Evolutionary conservation across 2,329 filamentous ascomycete genomes (phyloP).

Genomic region (Ilyonectria destructans): DNA sequence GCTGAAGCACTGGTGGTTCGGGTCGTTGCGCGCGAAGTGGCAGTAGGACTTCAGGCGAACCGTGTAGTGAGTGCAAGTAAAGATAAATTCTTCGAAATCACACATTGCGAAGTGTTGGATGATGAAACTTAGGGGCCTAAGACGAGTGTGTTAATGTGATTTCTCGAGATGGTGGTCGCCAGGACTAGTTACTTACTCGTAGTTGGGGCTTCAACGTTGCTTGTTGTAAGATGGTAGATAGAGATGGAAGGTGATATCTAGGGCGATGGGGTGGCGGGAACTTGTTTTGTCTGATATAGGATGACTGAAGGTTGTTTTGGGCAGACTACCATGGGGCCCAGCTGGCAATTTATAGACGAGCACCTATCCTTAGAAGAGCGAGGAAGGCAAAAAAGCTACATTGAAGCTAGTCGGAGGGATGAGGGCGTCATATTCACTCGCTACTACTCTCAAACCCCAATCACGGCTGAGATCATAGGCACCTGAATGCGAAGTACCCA

Average conservation of each 20-base stretch:
- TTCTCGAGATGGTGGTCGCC: background rate
- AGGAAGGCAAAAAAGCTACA: background rate
- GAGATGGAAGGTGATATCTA: background rate
- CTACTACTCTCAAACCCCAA: slow-evolving; percentile 21
- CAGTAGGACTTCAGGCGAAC: slow-evolving; percentile 78
- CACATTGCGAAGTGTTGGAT: slow-evolving; percentile 68
- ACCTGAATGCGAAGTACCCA: slow-evolving; percentile 28
- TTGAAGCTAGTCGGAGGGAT: background rate
- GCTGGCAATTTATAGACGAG: slow-evolving; percentile 18
- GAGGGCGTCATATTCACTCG: slow-evolving; percentile 17
- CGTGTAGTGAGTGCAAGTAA: slow-evolving; percentile 74
- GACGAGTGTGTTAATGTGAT: background rate
- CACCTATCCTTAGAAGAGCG: background rate
- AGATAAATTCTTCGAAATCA: slow-evolving; percentile 80
- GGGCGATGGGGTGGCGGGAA: background rate
- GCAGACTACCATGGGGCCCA: background rate
- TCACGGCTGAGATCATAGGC: background rate
- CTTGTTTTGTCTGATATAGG: background rate
- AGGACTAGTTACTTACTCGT: background rate
- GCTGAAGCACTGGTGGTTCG: slow-evolving; percentile 78
- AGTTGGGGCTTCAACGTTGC: background rate
- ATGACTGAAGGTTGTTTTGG: background rate
- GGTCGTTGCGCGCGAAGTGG: slow-evolving; percentile 82
- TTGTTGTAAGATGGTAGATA: background rate
- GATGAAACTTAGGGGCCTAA: background rate